These are phyloP conservation scores for Ramaria sp. DNA, from an alignment of 768 basidiomycete genomes.

Conservation along the genomic window DNA sequence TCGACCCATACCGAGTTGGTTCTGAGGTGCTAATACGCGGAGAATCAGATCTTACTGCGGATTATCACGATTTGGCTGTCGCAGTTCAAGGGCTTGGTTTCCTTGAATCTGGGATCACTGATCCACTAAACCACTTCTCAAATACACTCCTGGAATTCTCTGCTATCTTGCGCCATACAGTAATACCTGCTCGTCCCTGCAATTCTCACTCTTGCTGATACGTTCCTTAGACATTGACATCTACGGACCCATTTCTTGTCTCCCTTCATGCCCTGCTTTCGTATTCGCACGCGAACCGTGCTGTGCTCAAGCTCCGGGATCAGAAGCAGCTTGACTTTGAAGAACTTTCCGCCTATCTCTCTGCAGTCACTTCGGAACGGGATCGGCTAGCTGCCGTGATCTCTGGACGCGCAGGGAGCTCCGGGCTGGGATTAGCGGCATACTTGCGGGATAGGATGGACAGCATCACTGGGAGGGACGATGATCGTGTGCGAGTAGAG, in stretches of 20 bases:
- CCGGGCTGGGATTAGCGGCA: constrained; percentile 72
- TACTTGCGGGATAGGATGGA: constrained; percentile 93
- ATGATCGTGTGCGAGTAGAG: constrained; percentile 86
- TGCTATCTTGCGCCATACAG: constrained; percentile 74
- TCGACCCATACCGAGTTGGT: constrained; percentile 4
- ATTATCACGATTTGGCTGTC: constrained; percentile 95
- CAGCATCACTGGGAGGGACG: constrained; percentile 82
- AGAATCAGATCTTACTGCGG: constrained; percentile 84
- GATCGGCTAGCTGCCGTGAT: constrained; percentile 87
- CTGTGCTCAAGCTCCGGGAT: constrained; percentile 91
- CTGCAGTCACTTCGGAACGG: constrained; percentile 85
- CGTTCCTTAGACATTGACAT: constrained; percentile 62
- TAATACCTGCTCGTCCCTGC: constrained; percentile 23
- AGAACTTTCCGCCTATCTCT: constrained; percentile 90
- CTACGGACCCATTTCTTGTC: constrained; percentile 81
- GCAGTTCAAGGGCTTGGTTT: constrained; percentile 96
- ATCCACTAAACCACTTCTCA: constrained; percentile 93
- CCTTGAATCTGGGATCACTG: constrained; percentile 96
- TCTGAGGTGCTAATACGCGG: background rate
- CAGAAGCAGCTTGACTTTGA: constrained; percentile 99
- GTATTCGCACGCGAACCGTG: constrained; percentile 89
- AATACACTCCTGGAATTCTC: constrained; percentile 95
- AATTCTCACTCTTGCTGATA: background rate
- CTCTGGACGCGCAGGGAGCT: constrained; percentile 78
- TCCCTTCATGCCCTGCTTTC: constrained; percentile 86